Evolutionary conservation across 805 yeast genomes (phyloP).

Genomic region (Lipomyces spencermartinsiae): DNA sequence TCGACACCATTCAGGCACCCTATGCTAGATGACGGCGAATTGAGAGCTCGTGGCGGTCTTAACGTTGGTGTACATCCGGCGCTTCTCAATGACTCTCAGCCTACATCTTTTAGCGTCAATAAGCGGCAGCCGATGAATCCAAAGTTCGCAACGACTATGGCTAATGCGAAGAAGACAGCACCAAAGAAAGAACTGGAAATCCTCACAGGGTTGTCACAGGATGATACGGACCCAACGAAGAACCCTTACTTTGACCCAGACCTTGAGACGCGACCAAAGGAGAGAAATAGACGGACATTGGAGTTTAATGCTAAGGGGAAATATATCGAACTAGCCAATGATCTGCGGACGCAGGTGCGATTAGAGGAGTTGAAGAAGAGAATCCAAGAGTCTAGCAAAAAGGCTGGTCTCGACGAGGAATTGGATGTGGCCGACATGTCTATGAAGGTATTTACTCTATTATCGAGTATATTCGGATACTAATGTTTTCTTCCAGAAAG

Average conservation of each 20-base stretch:
- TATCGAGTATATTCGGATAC: background rate
- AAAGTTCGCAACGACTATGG: slow-evolving; percentile 25
- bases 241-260: slow-evolving; percentile 51
- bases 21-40: slow-evolving; percentile 8
- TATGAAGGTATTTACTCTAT: slow-evolving; percentile 47
- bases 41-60: slow-evolving; percentile 40
- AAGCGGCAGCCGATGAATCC: slow-evolving; percentile 21
- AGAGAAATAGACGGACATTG: slow-evolving; percentile 51
- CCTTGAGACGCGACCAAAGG: slow-evolving; percentile 26
- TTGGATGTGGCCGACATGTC: slow-evolving; percentile 60
- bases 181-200: slow-evolving; percentile 19
- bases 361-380: slow-evolving; percentile 47
- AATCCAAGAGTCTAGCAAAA: slow-evolving; percentile 46
- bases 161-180: slow-evolving; percentile 12
- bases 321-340: slow-evolving; percentile 60
- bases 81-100: slow-evolving; percentile 29
- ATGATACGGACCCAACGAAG: slow-evolving; percentile 31
- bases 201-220: slow-evolving; percentile 28
- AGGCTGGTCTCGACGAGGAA: slow-evolving; percentile 59
- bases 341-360: slow-evolving; percentile 52
- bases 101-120: slow-evolving; percentile 4
- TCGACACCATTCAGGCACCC: slow-evolving; percentile 4
- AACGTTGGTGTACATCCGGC: slow-evolving; percentile 46
- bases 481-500: slow-evolving; percentile 19
- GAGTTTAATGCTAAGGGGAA: slow-evolving; percentile 69